Evolutionary conservation across 2,329 filamentous ascomycete genomes (phyloP), one percentile per base, ranked within the genome.

Genomic region (Harringtonia aguacate): DNA sequence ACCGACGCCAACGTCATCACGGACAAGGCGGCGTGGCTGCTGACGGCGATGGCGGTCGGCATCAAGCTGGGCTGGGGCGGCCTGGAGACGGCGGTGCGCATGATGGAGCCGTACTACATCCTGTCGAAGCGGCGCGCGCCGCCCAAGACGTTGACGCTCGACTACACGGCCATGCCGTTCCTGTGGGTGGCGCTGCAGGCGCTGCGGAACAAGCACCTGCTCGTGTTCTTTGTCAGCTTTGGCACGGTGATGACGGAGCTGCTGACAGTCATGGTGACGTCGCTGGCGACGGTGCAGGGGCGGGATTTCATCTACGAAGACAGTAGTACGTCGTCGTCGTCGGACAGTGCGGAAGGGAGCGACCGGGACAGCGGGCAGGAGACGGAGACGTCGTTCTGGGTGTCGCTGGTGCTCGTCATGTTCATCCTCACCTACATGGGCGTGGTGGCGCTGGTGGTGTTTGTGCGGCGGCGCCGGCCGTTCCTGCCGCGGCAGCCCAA

Each of bases 401-500:
- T 79, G 8, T 81, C 80, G 3, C 73, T 87, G 29, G 65, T 60
- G 0, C 63, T 85, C 17, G 75, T 79, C 1, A 61, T 77, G 4
- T 64, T 73, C 40, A 84, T 87, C 51, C 68, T 87, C n/a, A 28
- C 75, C 8, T 81, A 82, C 59, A 76, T 88, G 58, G 68, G 70
- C 44, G 53, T 69, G 21, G 73, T 83, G 20, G 75, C 81, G 1
- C 59, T 62, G 1, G 54, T 79, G 2, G 79, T 84, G 17, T 82
- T 83, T 54, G 46, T 67, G 17, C 72, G 75, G 2, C 75, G 84
- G 14, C 70, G 79, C 1, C 75, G 79, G 44, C 75, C 84, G 3
- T 88, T 89, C 59, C 65, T 89, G 45, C 85, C 85, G 1, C 75
- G 85, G 5, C 82, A 88, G 64, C 84, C 84, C 4, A 86, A 81